A percentile compares a stretch with the other conserved stretches of the same genome.
Evolutionary conservation across 768 basidiomycete genomes (phyloP).

Genomic region (Leccinum disarticulatum): DNA sequence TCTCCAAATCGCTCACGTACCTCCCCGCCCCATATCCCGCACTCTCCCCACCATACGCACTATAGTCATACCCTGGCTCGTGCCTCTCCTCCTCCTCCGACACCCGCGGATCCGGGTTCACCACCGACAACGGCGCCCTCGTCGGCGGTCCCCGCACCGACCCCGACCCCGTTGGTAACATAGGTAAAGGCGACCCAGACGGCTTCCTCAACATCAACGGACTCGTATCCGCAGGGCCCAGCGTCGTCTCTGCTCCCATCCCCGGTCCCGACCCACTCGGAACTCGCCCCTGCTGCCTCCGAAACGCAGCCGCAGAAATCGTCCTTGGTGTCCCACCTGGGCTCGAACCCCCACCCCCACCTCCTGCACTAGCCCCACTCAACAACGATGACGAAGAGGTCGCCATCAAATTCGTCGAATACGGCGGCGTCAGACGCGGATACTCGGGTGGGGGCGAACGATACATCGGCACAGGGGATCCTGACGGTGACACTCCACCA

Average conservation of each 20-base stretch:
- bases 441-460: conserved; percentile 47
- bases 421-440: conserved; percentile 36
- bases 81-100: conserved; percentile 36
- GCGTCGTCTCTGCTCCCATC: neutral
- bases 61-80: conserved; percentile 40
- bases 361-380: conserved; percentile 7
- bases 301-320: conserved; percentile 77
- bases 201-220: conserved; percentile 52
- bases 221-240: conserved; percentile 40
- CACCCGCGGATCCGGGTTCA: conserved; percentile 28
- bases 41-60: conserved; percentile 46
- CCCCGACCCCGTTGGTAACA: neutral
- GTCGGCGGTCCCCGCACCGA: conserved; percentile 1
- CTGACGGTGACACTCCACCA: no score
- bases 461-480: conserved; percentile 1
- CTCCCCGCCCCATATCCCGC: conserved; percentile 43
- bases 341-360: conserved; percentile 14
- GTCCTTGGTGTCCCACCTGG: conserved; percentile 46
- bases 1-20: conserved; percentile 49
- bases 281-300: conserved; percentile 45
- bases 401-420: conserved; percentile 30
- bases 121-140: conserved; percentile 24
- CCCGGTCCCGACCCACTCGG: conserved; percentile 15
- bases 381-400: conserved; percentile 37
- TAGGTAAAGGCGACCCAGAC: conserved; percentile 35